Base-by-base conservation (phyloP, 768 basidiomycete genomes). In the Phanerochaete carnosa region DNA sequence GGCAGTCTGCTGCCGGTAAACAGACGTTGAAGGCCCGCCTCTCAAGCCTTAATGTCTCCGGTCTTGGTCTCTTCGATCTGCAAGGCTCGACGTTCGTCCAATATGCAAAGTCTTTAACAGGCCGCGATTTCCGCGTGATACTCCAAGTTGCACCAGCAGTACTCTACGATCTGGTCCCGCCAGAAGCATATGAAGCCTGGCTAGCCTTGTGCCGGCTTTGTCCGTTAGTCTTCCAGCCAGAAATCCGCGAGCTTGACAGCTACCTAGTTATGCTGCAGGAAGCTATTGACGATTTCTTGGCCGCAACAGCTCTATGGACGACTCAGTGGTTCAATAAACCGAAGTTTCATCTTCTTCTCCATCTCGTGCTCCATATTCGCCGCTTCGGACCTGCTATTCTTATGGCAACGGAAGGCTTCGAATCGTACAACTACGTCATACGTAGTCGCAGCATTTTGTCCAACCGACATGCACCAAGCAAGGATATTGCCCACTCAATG, bases 171-270 rank as follows among this genome's bases (percentile, higher is more conserved):
- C 58, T 81, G 13, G 64, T 80, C 0, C 56, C 74, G 2, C 1
- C 19, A 0, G 61, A 69, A 0, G 63, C 61, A 9, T 69, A 68
- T 22, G 64, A 66, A 9, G 60, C 73, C 0, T 80, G 79, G 80
- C 25, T 71, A 0, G 57, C 75, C 0, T 59, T 80, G 1, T 72
- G 69, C 1, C 67, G 57, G 3, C 63, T 81, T 3, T 62, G 75
- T 0, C 71, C 75, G 0, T 65, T 81, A 0, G 62, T 79, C 0
- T 82, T 74, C 73, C 76, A 79, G 58, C 76, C 79, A 0, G 37
- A 62, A 2, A 81, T 81, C 23, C 19, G 59, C 0, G 60, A 79
- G 39, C 54, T 78, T 2, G 64, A 76, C 35, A 35, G 25, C 5
- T 72, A 79, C 61, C 16, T 75, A n/a, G 76, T 79, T 64, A 19